A percentile compares a stretch with the other conserved stretches of the same genome.
phyloP scores from a whole-genome alignment of 805 yeast species.

The Teunomyces aglyptinius region DNA sequence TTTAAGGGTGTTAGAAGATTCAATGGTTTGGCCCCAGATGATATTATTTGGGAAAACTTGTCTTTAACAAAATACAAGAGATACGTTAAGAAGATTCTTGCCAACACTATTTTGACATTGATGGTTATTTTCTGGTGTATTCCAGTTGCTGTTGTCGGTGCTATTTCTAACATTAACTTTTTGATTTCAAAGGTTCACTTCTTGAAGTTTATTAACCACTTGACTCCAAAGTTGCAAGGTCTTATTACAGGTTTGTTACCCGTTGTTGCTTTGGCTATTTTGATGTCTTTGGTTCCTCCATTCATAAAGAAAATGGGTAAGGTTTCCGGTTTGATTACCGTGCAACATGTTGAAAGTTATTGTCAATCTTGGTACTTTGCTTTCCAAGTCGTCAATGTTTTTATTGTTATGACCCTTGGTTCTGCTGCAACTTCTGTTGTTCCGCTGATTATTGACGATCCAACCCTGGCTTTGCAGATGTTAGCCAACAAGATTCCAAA shows the following conservation, averaged over 20 bases:
- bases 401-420: conserved; percentile 22
- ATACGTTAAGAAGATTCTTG: conserved; percentile 52
- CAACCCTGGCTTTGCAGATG: conserved; percentile 16
- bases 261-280: conserved; percentile 24
- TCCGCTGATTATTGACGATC: conserved; percentile 12
- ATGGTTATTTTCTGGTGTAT: conserved; percentile 85
- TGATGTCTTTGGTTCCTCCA: conserved; percentile 29
- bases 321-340: conserved; percentile 22
- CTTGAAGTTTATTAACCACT: conserved; percentile 23
- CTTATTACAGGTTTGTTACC: conserved; percentile 28
- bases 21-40: conserved; percentile 75
- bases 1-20: conserved; percentile 46
- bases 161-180: conserved; percentile 27
- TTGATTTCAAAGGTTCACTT: conserved; percentile 23
- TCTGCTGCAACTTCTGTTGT: conserved; percentile 33
- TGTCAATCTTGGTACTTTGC: conserved; percentile 29
- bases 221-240: conserved; percentile 24
- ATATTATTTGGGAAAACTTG: conserved; percentile 80
- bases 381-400: conserved; percentile 30
- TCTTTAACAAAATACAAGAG: conserved; percentile 58
- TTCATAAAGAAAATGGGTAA: conserved; percentile 26
- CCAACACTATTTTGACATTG: conserved; percentile 60
- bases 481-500: conserved; percentile 23
- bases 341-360: conserved; percentile 24
- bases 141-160: conserved; percentile 32